These are phyloP conservation scores for Volvox africanus DNA, from an alignment of 139 green algal genomes.

Conservation along the genomic window DNA sequence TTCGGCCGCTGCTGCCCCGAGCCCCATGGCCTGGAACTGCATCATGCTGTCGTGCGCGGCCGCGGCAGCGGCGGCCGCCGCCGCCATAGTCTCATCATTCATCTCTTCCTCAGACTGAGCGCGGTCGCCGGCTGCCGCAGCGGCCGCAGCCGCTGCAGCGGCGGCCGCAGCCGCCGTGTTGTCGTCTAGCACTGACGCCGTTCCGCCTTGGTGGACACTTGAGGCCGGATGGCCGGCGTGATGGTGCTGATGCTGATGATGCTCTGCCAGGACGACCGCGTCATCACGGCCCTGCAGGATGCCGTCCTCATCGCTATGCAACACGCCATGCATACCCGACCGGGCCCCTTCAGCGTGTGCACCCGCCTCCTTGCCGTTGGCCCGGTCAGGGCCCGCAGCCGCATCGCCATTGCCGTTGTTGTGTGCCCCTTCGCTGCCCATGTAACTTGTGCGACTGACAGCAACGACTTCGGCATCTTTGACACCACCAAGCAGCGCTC, in stretches of 20 bases:
- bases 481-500: neutral
- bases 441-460: neutral
- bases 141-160: neutral
- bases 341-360: neutral
- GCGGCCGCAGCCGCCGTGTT: neutral
- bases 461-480: neutral
- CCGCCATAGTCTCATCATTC: neutral
- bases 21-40: conserved; percentile 6
- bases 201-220: neutral
- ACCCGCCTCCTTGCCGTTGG: neutral
- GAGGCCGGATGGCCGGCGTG: neutral
- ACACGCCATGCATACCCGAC: neutral
- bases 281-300: neutral
- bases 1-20: conserved; percentile 19
- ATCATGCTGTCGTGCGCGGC: neutral
- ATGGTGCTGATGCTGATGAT: neutral
- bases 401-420: neutral
- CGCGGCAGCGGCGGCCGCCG: neutral
- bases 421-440: neutral
- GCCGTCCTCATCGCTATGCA: neutral
- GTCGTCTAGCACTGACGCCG: neutral
- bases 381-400: neutral
- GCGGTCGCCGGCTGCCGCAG: neutral
- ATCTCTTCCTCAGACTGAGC: neutral
- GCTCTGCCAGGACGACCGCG: neutral